Percentiles rank a stretch among this genome's conserved stretches.
phyloP scores from a whole-genome alignment of 305 asterid genomes.

The Solanum aculeatissimum region DNA sequence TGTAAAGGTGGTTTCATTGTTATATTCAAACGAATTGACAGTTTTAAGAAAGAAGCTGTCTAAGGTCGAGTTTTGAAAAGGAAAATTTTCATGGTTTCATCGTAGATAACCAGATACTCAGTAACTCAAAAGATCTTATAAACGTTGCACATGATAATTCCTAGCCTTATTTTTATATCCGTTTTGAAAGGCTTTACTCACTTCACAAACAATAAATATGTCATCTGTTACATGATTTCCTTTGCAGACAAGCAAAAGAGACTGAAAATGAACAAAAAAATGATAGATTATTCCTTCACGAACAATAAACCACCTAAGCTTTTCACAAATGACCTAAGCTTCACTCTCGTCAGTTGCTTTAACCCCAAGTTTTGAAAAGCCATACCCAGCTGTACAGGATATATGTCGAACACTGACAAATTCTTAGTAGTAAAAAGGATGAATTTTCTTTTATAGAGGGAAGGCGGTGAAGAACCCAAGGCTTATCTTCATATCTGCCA shows the following conservation, averaged over 20 bases:
- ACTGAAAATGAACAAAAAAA: not conserved
- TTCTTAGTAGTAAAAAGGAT: not conserved
- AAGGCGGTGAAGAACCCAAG: not conserved
- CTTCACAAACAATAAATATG: not conserved
- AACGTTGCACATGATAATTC: not conserved
- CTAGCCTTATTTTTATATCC: not conserved
- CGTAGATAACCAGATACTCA: not conserved
- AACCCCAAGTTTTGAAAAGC: not conserved
- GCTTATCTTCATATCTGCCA: conserved; percentile 46
- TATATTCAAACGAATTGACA: not conserved
- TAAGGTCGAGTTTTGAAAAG: not conserved
- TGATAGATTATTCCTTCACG: not conserved
- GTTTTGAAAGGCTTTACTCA: not conserved
- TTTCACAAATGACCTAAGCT: not conserved
- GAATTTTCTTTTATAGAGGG: not conserved
- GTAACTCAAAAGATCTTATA: not conserved
- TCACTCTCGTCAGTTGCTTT: not conserved
- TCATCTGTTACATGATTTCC: not conserved
- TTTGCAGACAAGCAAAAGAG: not conserved
- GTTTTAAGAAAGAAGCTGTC: not conserved
- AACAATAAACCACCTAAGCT: not conserved
- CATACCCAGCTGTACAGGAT: not conserved
- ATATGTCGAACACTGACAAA: not conserved
- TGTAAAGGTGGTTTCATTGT: not conserved
- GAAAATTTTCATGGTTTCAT: not conserved